Evolutionary conservation across 2,329 filamentous ascomycete species (phyloP).

Genomic region (Elsinoe arachidis): DNA sequence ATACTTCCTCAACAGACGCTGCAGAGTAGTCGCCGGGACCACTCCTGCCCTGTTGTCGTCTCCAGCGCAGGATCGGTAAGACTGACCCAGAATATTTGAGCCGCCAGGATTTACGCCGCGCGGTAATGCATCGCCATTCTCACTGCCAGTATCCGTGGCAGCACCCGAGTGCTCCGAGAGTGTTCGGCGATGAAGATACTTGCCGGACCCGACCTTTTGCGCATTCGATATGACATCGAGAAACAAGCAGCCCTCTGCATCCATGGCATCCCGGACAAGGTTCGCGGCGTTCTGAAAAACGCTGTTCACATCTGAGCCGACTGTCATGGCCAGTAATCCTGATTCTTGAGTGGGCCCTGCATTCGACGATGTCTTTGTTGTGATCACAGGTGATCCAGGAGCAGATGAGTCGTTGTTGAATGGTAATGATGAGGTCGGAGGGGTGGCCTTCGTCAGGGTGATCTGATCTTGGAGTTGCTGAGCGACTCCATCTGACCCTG

Average conservation of each 20-base stretch:
- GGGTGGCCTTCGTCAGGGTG: background rate
- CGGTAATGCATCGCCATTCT: background rate
- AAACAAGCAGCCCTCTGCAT: conserved; percentile 38
- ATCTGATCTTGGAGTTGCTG: conserved; percentile 15
- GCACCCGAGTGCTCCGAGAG: background rate
- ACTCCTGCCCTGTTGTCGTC: conserved; percentile 2
- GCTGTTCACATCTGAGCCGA: conserved; percentile 20
- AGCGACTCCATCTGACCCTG: conserved; percentile 18
- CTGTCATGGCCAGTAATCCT: background rate
- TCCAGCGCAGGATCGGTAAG: conserved; percentile 13
- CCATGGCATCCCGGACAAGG: conserved; percentile 36
- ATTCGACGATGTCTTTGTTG: background rate
- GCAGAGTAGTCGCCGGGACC: conserved; percentile 14
- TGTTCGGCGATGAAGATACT: background rate
- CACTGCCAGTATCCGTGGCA: conserved; percentile 2
- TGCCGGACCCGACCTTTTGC: background rate
- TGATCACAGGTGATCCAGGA: background rate
- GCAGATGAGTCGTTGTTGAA: background rate
- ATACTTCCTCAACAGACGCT: conserved; percentile 22
- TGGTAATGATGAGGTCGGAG: background rate
- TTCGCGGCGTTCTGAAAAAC: conserved; percentile 38
- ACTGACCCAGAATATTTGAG: conserved; percentile 11
- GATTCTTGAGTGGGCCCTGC: background rate
- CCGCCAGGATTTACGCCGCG: background rate
- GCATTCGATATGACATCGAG: conserved; percentile 24